Evolutionary conservation across 805 yeast genomes (phyloP), one percentile per base, ranked within the genome.

Genomic region (Yarrowia sp.): DNA sequence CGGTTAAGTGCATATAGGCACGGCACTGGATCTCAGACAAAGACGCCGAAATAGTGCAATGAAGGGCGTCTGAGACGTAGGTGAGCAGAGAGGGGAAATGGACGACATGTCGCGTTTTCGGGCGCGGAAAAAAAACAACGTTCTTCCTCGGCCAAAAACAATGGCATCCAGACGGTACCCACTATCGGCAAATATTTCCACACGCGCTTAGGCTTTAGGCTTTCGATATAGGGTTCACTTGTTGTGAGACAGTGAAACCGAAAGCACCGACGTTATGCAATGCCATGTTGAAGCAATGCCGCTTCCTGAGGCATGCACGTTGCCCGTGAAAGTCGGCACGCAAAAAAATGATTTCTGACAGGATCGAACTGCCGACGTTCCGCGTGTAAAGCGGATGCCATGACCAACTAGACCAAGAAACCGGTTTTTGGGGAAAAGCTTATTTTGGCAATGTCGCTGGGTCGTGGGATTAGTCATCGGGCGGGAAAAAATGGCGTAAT

Each of bases 1-100:
- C 46, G 29, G 19, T 39, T 39, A 39, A n/a, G 25, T 39, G 46
- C 46, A 39, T 39, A 39, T 24, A 36, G 41, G 41, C 41, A 36
- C 41, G 41, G 41, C 41, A 36, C 24, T 36, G 24, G 21, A 6
- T 12, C 36, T 10, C 22, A 18, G n/a, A 36, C 41, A 36, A 36
- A 36, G 41, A 36, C 41, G 41, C 41, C 41, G 41, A 24, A 36
- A 22, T 41, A 25, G 32, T 24, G 47, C 32, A 32, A 41, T 41
- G 47, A 41, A 41, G 32, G 10, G 47, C 47, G 47, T 41, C 47
- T 41, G 32, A 8, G 16, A 32, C 9, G 47, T 25, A 25, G 13
- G 32, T 3, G 6, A 18, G 29, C 13, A 22, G 27, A 31, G 36
- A n/a, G n/a, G n/a, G n/a, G n/a, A n/a, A n/a, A n/a, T n/a, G n/a